These are phyloP conservation scores for Neofusicoccum parvum DNA, from an alignment of 2,329 filamentous ascomycete genomes.

Conservation along the genomic window DNA sequence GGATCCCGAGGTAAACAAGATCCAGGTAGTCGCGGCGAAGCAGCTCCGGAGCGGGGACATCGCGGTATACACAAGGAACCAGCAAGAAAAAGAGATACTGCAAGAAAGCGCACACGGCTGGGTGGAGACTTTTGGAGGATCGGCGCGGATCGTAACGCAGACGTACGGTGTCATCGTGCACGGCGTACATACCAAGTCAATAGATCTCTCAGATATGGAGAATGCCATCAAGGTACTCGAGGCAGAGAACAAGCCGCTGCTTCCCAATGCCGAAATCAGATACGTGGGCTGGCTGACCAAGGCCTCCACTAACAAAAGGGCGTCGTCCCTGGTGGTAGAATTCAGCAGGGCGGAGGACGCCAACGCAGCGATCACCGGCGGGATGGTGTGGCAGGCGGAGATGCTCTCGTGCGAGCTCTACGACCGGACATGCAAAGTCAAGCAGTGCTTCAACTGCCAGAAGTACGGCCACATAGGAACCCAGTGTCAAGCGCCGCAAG, in stretches of 20 bases:
- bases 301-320: neutral
- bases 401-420: constrained; percentile 12
- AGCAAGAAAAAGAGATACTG: neutral
- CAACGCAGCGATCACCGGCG: neutral
- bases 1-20: neutral
- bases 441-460: constrained; percentile 28
- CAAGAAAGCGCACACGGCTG: neutral
- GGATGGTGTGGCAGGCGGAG: constrained; percentile 5
- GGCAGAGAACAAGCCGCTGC: too few relatives aligned
- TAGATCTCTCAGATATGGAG: neutral
- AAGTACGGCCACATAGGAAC: constrained; percentile 28
- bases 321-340: neutral
- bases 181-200: neutral
- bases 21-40: constrained; percentile 4
- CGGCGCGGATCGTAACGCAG: neutral
- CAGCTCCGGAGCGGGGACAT: neutral
- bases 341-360: neutral
- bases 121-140: neutral
- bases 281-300: neutral
- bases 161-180: neutral
- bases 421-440: constrained; percentile 15
- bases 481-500: constrained; percentile 27
- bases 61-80: neutral
- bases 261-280: neutral
- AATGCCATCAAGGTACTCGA: neutral